Conservation (phyloP, 257 asterid genomes). For the Petunia axillaris region DNA sequence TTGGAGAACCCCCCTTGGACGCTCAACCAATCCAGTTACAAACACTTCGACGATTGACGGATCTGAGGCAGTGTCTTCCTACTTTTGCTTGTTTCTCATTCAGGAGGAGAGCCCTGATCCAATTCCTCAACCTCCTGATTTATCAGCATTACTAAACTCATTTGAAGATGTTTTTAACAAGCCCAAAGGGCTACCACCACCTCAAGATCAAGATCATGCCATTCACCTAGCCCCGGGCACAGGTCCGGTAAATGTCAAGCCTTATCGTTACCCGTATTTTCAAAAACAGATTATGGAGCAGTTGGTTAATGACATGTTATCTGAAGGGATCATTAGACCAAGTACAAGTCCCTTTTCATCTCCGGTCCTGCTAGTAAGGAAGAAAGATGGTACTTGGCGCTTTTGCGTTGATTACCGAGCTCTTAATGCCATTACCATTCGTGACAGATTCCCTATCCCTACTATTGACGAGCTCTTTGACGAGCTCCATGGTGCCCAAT, state of each 20-base stretch:
- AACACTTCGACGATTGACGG: not conserved
- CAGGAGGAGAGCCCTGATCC: not conserved
- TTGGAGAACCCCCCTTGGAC: not conserved
- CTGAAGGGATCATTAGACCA: not conserved
- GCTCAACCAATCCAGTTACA: not conserved
- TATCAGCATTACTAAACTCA: not conserved
- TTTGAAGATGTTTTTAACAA: not conserved
- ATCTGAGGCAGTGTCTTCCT: not conserved
- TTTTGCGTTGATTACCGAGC: too few relatives aligned
- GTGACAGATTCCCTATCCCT: not conserved
- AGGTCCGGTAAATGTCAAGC: not conserved
- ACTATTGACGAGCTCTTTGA: not conserved
- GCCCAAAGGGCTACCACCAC: not conserved
- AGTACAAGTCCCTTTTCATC: slow-evolving; percentile 3
- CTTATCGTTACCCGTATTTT: not conserved
- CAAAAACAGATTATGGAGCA: not conserved
- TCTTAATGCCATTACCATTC: too few relatives aligned
- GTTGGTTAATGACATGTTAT: not conserved
- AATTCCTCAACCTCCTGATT: not conserved
- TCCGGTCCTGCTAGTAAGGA: not conserved
- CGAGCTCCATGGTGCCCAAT: not conserved
- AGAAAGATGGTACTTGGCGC: too few relatives aligned
- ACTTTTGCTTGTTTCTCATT: not conserved
- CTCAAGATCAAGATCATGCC: not conserved
- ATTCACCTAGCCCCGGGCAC: not conserved